Base-by-base conservation (phyloP, 2,329 filamentous ascomycete genomes). In the Colletotrichum spinosum region DNA sequence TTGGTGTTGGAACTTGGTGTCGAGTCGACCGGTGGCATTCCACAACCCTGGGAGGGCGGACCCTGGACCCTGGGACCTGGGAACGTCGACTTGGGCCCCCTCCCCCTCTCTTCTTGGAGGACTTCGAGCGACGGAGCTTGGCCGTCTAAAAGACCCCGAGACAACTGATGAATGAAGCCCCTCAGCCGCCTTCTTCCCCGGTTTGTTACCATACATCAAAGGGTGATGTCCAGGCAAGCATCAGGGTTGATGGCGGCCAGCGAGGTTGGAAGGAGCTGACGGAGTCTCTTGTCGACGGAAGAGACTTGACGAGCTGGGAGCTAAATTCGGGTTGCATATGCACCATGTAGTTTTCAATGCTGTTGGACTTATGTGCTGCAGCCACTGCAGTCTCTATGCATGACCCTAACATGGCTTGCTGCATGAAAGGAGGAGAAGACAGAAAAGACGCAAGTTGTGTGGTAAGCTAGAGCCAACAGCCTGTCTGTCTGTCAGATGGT, bases 21-120 rank as follows among this genome's bases (percentile, higher is more conserved):
- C 55, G 55, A 58, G 46, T 58, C 38, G 44, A 51, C 17, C 52
- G 46, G 7, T 17, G 13, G 17, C 7, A 65, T 65, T 42, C 58
- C 57, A 46, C 38, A 35, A 51, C 41, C 41, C 53, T 55, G 39
- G 38, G 52, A 15, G 55, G 42, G 41, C n/a, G 45, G 51, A 65
- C 34, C 51, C 62, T 65, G 41, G 57, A 65, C 39, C 51, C 50
- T 48, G 62, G 62, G 52, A 65, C 57, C 51, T 61, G 62, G 62
- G 17, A 55, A 41, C 42, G 34, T 49, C 51, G 51, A 11, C 33
- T 62, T 39, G 35, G 41, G n/a, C 33, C 46, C 52, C 39, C 50
- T 41, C 50, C 38, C 13, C 13, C 42, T 37, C 39, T 11, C 41
- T 33, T 56, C 45, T 44, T 25, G 3, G 4, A 4, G 25, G 25